Conservation (phyloP, 352 stramenopile genomes). For the Pseudoperonospora humuli region DNA sequence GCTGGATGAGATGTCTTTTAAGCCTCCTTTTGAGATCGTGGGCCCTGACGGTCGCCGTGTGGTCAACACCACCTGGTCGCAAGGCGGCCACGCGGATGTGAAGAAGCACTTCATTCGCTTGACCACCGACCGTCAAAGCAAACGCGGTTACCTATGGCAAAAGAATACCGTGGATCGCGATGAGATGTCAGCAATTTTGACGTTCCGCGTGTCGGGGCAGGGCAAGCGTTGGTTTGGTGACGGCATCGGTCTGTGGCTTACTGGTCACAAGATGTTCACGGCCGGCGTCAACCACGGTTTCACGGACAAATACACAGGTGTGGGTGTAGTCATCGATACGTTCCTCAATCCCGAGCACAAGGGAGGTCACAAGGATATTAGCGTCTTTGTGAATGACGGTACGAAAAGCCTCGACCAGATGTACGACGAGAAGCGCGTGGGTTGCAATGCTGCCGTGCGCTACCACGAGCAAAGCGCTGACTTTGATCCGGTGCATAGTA, state of each 20-base stretch:
- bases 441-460: constrained; percentile 70
- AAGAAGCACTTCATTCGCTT: constrained; percentile 85
- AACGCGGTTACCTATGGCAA: constrained; percentile 76
- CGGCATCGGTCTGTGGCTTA: constrained; percentile 80
- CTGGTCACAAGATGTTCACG: constrained; percentile 44
- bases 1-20: constrained; percentile 71
- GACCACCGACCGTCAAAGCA: constrained; percentile 85
- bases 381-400: constrained; percentile 75
- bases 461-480: constrained; percentile 72
- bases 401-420: constrained; percentile 58
- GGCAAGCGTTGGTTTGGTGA: constrained; percentile 82
- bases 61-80: constrained; percentile 69
- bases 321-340: constrained; percentile 79
- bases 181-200: constrained; percentile 54
- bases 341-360: constrained; percentile 80
- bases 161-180: constrained; percentile 43
- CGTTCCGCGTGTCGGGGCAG: constrained; percentile 77
- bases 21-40: constrained; percentile 61
- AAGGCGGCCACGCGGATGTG: constrained; percentile 62
- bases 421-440: constrained; percentile 53
- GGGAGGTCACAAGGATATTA: constrained; percentile 80
- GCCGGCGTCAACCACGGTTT: constrained; percentile 72
- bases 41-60: constrained; percentile 51
- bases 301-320: constrained; percentile 59
- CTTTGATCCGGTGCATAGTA: constrained; percentile 77